phyloP scores from a whole-genome alignment of 2,329 filamentous ascomycete species.

The Hypoxylon sp. region DNA sequence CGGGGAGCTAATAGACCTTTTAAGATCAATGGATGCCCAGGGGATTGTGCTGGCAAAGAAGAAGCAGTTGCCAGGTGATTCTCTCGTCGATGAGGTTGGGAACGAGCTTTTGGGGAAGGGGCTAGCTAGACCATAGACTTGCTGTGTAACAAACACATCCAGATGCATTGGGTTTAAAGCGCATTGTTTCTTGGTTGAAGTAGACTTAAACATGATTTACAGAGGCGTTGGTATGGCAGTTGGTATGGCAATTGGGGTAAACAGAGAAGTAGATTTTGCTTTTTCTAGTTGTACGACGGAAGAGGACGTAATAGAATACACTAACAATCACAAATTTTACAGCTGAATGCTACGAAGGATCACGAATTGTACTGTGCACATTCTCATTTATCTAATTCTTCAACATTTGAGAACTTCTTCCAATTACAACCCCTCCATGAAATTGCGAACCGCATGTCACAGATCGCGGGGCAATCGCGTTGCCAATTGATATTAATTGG shows the following conservation, averaged over 20 bases:
- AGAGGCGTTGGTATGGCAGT: conserved; percentile 5
- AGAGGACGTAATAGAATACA: background rate
- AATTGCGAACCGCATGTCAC: conserved; percentile 9
- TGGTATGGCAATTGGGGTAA: background rate
- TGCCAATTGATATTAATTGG: background rate
- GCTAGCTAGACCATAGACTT: conserved; percentile 55
- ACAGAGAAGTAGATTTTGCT: background rate
- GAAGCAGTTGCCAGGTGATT: conserved; percentile 69
- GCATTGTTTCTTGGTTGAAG: background rate
- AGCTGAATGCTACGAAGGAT: background rate
- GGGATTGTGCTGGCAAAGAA: conserved; percentile 74
- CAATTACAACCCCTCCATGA: background rate
- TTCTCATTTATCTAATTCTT: background rate
- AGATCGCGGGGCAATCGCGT: conserved; percentile 20
- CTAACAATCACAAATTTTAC: background rate
- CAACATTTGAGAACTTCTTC: background rate
- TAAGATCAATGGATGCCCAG: conserved; percentile 81
- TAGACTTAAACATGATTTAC: background rate
- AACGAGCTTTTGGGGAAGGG: conserved; percentile 67
- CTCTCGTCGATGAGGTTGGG: conserved; percentile 70
- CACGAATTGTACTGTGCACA: background rate
- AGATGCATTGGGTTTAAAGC: no score
- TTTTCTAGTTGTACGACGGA: background rate
- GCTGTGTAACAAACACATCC: background rate
- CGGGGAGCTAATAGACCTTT: conserved; percentile 85